Evolutionary conservation across 768 basidiomycete genomes (phyloP), one percentile per base, ranked within the genome.

Genomic region (Pisolithus orientalis): DNA sequence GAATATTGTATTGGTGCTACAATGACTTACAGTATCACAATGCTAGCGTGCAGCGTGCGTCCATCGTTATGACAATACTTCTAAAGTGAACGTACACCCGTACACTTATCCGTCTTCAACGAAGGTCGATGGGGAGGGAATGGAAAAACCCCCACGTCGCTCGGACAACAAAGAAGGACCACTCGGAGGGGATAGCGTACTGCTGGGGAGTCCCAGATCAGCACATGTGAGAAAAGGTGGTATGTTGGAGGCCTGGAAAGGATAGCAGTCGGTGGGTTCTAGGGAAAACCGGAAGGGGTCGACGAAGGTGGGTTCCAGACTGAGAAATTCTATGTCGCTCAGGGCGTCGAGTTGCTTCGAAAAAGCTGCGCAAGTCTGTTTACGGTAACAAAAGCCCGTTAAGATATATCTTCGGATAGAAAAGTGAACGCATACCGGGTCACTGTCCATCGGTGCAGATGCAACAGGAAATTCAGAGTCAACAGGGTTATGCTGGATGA

Each of bases 261-360:
- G 5, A 31, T 21, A 8, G 46, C 2, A 37, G 11, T 21, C 6
- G 32, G 31, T 5, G 37, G 6, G 21, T 24, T 47, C 10, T 21
- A 32, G 11, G 11, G 31, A 24, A n/a, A 37, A 34, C 8, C 37
- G 31, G 55, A 65, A 66, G 0, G 65, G 65, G 56, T 66, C 57
- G 3, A 52, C 63, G 43, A 67, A 67, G 6, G 51, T 53, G 27
- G 62, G 50, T 13, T 39, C 58, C 6, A 58, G 43, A 9, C 49
- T 56, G 16, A 63, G 28, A 45, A 42, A 50, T 27, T 65, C 63
- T 45, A 67, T 16, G n/a, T 39, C 37, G 24, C 25, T 11, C 38
- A 47, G 7, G 25, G 45, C 29, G 13, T 50, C 44, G 54, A 55
- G 4, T 42, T 51, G 44, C n/a, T 10, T 32, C 21, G 13, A 42